Evolutionary conservation across 306 rosid genomes (phyloP).

Genomic region (Begonia masoniana): DNA sequence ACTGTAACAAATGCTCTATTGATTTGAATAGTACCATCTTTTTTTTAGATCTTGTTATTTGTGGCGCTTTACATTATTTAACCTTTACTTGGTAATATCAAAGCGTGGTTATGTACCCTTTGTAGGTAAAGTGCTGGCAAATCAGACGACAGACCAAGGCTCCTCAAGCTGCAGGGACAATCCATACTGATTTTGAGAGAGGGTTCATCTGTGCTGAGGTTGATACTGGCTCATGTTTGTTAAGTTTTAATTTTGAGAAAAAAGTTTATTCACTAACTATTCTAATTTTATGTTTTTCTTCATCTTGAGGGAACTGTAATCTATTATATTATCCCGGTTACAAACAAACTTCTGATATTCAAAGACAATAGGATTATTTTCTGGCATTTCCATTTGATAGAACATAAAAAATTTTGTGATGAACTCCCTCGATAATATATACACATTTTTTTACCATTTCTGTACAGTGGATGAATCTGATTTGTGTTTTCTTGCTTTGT

Average conservation of each 20-base stretch:
- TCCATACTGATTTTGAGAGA: conserved; percentile 92
- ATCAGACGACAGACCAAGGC: conserved; percentile 93
- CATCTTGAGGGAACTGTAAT: not conserved
- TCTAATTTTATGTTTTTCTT: not conserved
- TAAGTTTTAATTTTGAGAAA: not conserved
- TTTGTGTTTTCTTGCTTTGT: not conserved
- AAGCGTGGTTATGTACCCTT: conserved; percentile 8
- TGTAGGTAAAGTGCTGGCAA: conserved; percentile 98
- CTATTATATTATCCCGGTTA: too few species aligned
- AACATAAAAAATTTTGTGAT: too few species aligned
- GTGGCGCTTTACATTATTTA: not conserved
- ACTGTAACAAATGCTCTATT: too few species aligned
- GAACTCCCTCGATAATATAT: too few species aligned
- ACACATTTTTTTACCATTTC: too few species aligned
- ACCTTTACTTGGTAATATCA: too few species aligned
- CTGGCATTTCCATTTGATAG: too few species aligned
- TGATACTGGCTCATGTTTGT: conserved; percentile 12
- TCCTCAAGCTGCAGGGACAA: conserved; percentile 97
- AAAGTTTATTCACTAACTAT: not conserved
- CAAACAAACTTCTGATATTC: too few species aligned
- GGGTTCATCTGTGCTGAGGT: conserved; percentile 99
- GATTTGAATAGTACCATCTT: too few species aligned
- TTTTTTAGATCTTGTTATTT: too few species aligned
- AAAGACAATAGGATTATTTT: too few species aligned
- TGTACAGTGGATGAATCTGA: too few species aligned